Base-by-base conservation (phyloP, 2,329 filamentous ascomycete species). In the Colletotrichum liriopes region DNA sequence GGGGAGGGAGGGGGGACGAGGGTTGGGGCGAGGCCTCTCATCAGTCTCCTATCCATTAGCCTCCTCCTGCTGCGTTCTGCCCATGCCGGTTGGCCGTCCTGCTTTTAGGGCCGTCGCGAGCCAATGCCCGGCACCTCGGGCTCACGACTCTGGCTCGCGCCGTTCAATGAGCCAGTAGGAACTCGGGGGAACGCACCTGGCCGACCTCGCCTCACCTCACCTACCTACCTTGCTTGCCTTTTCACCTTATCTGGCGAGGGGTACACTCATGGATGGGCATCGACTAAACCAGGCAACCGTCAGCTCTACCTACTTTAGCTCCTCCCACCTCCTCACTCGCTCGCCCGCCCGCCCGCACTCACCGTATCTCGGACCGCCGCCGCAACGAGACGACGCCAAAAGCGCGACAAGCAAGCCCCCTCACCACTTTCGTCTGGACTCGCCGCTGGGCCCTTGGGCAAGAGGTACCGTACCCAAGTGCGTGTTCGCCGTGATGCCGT, bases 231-330 rank as follows among this genome's bases (percentile, higher is more conserved):
- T 26, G 23, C 23, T 26, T 45, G 26, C 23, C 39, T 20, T 60
- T 37, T 60, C 16, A 45, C 9, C 39, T 32, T 60, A n/a, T 32
- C 43, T 14, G 35, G 39, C 56, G 32, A n/a, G 11, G 32, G 49
- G 20, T 59, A 32, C n/a, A 23, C 16, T 41, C 14, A 20, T 39
- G 29, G 51, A 18, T n/a, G 54, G 35, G 14, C n/a, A 54, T 68
- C 51, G 37, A 62, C 67, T 55, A 55, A 39, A 39, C 61, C 58
- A 72, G 69, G 65, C 65, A 68, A 51, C 58, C 69, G 65, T 72
- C 69, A 63, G 65, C 67, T 58, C 62, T 49, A 41, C 54, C 62
- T 49, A 41, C 54, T 52, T n/a, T n/a, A 45, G 11, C 16, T 12
- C 54, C 32, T 37, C 37, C 41, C 43, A 62, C 23, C 63, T 65